phyloP scores from a whole-genome alignment of 176 grass and related monocot species.

The Calamus simplicifolius region DNA sequence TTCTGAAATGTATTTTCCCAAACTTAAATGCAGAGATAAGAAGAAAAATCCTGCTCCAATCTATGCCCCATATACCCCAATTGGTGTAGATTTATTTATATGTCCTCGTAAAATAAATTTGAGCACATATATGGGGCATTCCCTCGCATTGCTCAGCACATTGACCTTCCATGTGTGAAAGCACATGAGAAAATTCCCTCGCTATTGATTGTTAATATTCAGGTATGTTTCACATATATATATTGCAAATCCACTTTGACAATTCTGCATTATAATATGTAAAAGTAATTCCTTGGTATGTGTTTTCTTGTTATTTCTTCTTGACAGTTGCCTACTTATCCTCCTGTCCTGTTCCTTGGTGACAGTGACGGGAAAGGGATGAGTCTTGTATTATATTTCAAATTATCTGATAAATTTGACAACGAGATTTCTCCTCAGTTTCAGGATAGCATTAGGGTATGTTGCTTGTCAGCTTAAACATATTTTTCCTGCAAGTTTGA shows the following conservation, averaged over 20 bases:
- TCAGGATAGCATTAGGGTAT: constrained; percentile 78
- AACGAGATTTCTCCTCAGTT: constrained; percentile 77
- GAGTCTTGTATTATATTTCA: constrained; percentile 80
- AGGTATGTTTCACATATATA: constrained; percentile 33
- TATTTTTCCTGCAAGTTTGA: too few species aligned
- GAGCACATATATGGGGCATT: too few species aligned
- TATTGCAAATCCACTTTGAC: too few species aligned
- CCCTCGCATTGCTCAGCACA: constrained; percentile 86
- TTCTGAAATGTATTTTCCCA: too few species aligned
- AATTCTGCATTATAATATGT: too few species aligned
- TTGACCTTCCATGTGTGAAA: constrained; percentile 62
- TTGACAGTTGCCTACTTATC: constrained; percentile 87
- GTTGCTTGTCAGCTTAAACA: not conserved
- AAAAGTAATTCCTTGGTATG: too few species aligned
- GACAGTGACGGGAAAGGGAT: constrained; percentile 83
- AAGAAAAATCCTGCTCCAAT: constrained; percentile 56
- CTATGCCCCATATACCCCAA: constrained; percentile 62
- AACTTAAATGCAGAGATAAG: constrained; percentile 56
- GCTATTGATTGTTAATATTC: constrained; percentile 80
- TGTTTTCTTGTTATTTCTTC: too few species aligned
- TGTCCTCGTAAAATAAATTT: constrained; percentile 74
- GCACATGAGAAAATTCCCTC: constrained; percentile 74
- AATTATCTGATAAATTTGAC: constrained; percentile 78
- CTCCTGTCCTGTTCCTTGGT: constrained; percentile 87
- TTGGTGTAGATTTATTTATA: constrained; percentile 83